Evolutionary conservation across 192 early-diverging fungal genomes (phyloP), one percentile per base, ranked within the genome.

Genomic region (Coemansia sp.): DNA sequence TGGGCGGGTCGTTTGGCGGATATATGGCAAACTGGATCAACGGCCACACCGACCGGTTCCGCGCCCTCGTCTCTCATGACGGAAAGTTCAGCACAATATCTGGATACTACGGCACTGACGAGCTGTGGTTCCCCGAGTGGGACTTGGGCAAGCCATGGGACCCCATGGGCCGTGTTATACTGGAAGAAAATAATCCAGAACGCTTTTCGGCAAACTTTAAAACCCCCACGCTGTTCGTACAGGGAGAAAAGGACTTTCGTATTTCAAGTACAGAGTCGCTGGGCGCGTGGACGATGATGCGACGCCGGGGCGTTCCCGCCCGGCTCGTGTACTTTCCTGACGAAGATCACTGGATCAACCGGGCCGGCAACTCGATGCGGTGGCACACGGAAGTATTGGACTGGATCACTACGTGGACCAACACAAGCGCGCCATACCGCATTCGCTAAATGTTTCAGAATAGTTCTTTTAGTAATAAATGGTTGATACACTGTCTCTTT

Each of bases 11-110:
- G 1, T 93, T 90, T 78, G 92, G 92, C 60, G 92, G 90, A 5
- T 92, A 86, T 63, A 89, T 91, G 91, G 84, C 86, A 51, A 93
- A 93, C 81, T 93, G 91, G 91, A 76, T 92, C 63, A 93, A 93
- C 63, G 88, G 86, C 32, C 86, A 93, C 65, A 88, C 86, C 3
- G 62, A 87, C 14, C 80, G 85, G 23, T 93, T 93, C 73, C 69
- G 70, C 35, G 77, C 74, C 19, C 69, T 91, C 17, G 90, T 92
- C 21, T 86, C 81, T 43, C 92, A 93, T 56, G 90, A 91, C 63
- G 91, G 92, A 41, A 84, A 88, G 59, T 92, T 93, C 67, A 78
- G 79, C 47, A 83, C 85, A 17, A 60, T 83, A 25, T 72, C 78
- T 39, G 72, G 79, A 5, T 93, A 84, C 71, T 93, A 89, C 66